Conservation (phyloP, 1,284 basidiomycete species). For the Sporisorium sorghi region DNA sequence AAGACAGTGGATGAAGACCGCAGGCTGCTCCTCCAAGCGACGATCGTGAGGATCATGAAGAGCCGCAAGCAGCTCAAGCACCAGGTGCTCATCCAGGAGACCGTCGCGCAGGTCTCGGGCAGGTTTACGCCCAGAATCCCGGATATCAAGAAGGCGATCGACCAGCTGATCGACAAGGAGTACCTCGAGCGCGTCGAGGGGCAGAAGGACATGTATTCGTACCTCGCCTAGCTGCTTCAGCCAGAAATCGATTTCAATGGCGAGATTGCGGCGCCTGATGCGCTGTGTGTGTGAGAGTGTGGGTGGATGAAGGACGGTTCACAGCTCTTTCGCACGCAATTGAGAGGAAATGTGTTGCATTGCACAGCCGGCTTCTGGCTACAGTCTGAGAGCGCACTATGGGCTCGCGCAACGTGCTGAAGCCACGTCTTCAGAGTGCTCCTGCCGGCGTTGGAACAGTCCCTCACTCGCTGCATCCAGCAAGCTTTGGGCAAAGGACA, state of each 20-base stretch:
- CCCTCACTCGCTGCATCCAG: too few relatives aligned
- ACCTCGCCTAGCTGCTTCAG: conserved; percentile 42
- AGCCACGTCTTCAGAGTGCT: too few relatives aligned
- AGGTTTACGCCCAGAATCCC: conserved; percentile 89
- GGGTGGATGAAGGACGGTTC: not conserved
- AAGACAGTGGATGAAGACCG: conserved; percentile 98
- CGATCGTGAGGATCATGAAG: conserved; percentile 98
- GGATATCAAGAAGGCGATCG: conserved; percentile 91
- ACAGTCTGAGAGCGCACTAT: not conserved
- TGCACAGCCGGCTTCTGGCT: not conserved
- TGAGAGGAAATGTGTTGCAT: not conserved
- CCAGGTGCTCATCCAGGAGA: conserved; percentile 91
- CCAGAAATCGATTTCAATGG: not conserved
- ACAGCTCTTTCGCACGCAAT: not conserved
- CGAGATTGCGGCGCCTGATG: too few relatives aligned
- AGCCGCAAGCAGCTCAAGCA: conserved; percentile 96
- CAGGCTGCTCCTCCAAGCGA: conserved; percentile 96
- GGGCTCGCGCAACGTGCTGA: not conserved
- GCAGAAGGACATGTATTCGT: conserved; percentile 65
- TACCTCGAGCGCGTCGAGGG: conserved; percentile 93
- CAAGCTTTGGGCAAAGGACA: too few relatives aligned
- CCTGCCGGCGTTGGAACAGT: too few relatives aligned
- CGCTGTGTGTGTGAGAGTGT: not conserved
- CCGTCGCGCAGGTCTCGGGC: conserved; percentile 88
- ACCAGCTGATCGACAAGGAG: conserved; percentile 94